Base-by-base conservation (phyloP, 2,329 filamentous ascomycete species). In the Diaporthe humulicola region DNA sequence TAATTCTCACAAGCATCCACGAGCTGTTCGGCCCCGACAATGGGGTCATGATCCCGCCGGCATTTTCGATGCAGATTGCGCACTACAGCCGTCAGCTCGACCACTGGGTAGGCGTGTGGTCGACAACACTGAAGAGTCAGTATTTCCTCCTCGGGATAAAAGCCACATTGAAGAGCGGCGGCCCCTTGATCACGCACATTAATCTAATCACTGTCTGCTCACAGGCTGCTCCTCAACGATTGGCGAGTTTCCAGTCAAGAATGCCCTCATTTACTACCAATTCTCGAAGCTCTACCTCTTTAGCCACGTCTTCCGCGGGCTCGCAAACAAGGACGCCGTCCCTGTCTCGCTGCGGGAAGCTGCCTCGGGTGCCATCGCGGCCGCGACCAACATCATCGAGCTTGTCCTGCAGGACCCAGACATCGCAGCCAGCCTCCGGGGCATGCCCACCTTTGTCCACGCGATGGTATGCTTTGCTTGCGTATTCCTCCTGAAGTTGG, bases 11-110 rank as follows among this genome's bases (percentile, higher is more conserved):
- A 80, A 85, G 88, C 80, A 81, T 91, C 79, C 81, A 88, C 77
- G 82, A 90, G 12, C 75, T 89, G 0, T 91, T 92, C 75, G 90
- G 90, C 0, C 87, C 87, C 0, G 89, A 91, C 67, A 87, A 84
- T 0, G 87, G 89, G 25, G 86, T 89, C 38, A 84, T 86, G 0
- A 82, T 91, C 7, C 87, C 87, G 0, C 83, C 87, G 28, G 85
- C 86, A 3, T 89, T 90, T 73, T 85, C 88, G 40, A 84, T 86
- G 14, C 90, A 91, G 70, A 81, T 83, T 52, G 77, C 74, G 2
- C 82, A 80, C 73, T 82, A 80, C 22, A 77, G 79, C 9, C 77
- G 81, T 4, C 82, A 84, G 42, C 78, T 85, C 1, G 83, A 85
- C 9, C 79, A 82, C n/a, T 85, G 84, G 83, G 77, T 84, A 2